A percentile compares a stretch with the other conserved stretches of the same genome.
Conservation (phyloP, 1,284 basidiomycete species). For the Waitea zeae region DNA sequence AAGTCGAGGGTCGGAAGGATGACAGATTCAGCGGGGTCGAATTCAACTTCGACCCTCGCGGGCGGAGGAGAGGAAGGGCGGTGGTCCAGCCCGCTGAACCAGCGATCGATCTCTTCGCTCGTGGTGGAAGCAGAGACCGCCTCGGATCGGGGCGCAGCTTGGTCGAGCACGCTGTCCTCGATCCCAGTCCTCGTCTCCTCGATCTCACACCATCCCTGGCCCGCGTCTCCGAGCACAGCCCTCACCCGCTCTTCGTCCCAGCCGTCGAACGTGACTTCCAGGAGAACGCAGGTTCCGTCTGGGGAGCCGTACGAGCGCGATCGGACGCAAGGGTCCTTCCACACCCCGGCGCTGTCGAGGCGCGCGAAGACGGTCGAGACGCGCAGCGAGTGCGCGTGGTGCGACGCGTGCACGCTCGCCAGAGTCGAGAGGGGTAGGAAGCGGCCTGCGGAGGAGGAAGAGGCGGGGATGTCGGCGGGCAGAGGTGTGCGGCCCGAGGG, state of each 20-base stretch:
- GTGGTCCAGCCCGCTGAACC: constrained; percentile 8
- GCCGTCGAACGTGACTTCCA: constrained; percentile 50
- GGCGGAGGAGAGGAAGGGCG: constrained; percentile 16
- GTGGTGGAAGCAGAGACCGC: too few relatives aligned
- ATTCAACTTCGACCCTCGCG: too few relatives aligned
- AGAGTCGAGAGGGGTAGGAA: constrained; percentile 33
- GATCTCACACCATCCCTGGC: constrained; percentile 53
- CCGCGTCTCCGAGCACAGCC: constrained; percentile 45
- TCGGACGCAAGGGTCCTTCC: constrained; percentile 37
- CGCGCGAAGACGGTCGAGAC: constrained; percentile 50
- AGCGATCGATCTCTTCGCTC: constrained; percentile 6
- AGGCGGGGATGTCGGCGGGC: constrained; percentile 14
- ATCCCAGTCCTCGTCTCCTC: constrained; percentile 28
- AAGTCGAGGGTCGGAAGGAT: constrained; percentile 57
- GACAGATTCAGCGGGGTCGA: constrained; percentile 37
- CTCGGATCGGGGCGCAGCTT: too few relatives aligned
- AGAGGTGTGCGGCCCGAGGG: constrained; percentile 47
- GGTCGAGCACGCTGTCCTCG: constrained; percentile 12
- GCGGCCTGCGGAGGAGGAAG: constrained; percentile 13
- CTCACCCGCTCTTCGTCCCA: constrained; percentile 48
- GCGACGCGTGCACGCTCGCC: constrained; percentile 28
- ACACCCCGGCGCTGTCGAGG: constrained; percentile 47
- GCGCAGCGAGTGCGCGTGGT: constrained; percentile 39
- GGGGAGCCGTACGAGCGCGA: constrained; percentile 38
- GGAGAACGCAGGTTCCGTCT: constrained; percentile 31